Conservation (phyloP, 2,329 filamentous ascomycete genomes). For the Talaromyces islandicus region DNA sequence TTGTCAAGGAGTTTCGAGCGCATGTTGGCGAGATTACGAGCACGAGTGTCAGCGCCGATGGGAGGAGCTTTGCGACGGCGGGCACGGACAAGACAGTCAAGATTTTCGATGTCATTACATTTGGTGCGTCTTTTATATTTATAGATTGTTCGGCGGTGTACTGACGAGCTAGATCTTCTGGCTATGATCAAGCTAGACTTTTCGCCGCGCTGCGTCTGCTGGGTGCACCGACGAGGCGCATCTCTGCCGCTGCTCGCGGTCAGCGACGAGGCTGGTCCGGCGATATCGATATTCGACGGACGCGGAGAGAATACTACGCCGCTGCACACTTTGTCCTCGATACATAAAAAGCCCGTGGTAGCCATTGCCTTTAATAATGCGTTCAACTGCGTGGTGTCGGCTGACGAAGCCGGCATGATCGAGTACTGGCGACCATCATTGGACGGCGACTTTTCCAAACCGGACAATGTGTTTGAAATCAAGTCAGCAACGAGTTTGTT, state of each 20-base stretch:
- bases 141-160: too few species aligned
- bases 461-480: slow-evolving; percentile 81
- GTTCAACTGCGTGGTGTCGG: slow-evolving; percentile 86
- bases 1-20: slow-evolving; percentile 95
- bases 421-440: slow-evolving; percentile 80
- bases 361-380: slow-evolving; percentile 84
- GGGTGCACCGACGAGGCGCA: slow-evolving; percentile 84
- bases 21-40: slow-evolving; percentile 79
- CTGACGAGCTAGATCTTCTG: slow-evolving; percentile 57
- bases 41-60: slow-evolving; percentile 81
- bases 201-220: slow-evolving; percentile 74
- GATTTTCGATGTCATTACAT: slow-evolving; percentile 67
- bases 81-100: slow-evolving; percentile 51
- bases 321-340: slow-evolving; percentile 66
- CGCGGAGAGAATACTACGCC: slow-evolving; percentile 72
- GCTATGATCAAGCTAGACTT: slow-evolving; percentile 75
- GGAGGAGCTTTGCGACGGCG: slow-evolving; percentile 85
- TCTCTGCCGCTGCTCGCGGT: slow-evolving; percentile 81
- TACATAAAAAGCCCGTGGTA: slow-evolving; percentile 78
- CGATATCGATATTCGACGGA: slow-evolving; percentile 82
- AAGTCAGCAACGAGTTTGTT: slow-evolving; percentile 94
- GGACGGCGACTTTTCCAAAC: slow-evolving; percentile 69
- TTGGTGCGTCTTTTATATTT: slow-evolving; percentile 45
- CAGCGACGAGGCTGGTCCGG: slow-evolving; percentile 65
- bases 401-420: slow-evolving; percentile 85